phyloP scores from a whole-genome alignment of 1,284 basidiomycete species.

The Puccinia triticina region DNA sequence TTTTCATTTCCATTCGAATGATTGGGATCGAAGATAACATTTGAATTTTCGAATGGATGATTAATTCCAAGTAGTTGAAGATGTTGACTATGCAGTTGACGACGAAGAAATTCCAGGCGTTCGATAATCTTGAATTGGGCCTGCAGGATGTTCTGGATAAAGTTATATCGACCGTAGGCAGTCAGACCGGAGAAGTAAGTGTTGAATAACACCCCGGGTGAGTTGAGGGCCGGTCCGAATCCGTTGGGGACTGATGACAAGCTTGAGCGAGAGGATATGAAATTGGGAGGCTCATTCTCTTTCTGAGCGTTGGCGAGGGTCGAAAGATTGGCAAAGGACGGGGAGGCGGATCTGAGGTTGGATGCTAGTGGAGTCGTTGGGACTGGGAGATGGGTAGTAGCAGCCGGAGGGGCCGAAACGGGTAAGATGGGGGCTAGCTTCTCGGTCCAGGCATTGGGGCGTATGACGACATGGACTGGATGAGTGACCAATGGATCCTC shows the following conservation, averaged over 20 bases:
- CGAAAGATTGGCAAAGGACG: background rate
- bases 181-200: slow-evolving; percentile 35
- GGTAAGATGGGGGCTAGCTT: slow-evolving; percentile 16
- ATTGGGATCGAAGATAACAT: background rate
- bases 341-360: slow-evolving; percentile 5
- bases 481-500: slow-evolving; percentile 26
- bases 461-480: slow-evolving; percentile 49
- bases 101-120: slow-evolving; percentile 34
- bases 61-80: slow-evolving; percentile 38
- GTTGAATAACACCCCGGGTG: slow-evolving; percentile 30
- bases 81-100: slow-evolving; percentile 26
- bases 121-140: slow-evolving; percentile 44
- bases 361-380: background rate
- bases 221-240: background rate
- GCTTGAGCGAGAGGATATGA: background rate
- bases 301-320: background rate
- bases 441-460: slow-evolving; percentile 50
- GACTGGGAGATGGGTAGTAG: background rate
- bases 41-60: background rate
- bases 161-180: slow-evolving; percentile 4
- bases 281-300: background rate
- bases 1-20: slow-evolving; percentile 14
- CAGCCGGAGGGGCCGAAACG: slow-evolving; percentile 40
- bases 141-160: slow-evolving; percentile 42
- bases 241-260: background rate